These are phyloP conservation scores for Eucalyptus pauciflora DNA, from an alignment of 345 rosid species.

Conservation along the genomic window DNA sequence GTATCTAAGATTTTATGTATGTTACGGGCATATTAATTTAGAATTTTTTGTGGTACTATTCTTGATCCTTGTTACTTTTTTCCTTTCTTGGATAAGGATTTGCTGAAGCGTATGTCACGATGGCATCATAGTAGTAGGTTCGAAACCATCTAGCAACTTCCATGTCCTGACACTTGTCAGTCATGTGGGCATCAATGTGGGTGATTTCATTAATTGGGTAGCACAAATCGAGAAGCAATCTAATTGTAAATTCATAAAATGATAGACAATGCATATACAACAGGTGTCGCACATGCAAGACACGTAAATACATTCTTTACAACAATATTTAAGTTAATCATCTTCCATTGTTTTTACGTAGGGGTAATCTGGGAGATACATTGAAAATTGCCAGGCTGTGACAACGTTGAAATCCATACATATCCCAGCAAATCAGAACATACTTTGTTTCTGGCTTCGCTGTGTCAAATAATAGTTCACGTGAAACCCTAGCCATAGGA, in stretches of 20 bases:
- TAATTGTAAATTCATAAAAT: neutral
- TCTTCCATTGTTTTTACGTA: neutral
- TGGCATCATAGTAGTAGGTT: neutral
- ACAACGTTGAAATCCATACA: neutral
- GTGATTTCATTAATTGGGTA: neutral
- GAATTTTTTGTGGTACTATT: neutral
- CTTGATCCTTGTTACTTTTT: neutral
- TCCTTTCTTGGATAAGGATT: neutral
- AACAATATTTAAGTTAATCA: neutral
- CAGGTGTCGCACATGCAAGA: neutral
- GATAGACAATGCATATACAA: neutral
- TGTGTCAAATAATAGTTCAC: neutral
- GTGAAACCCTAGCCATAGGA: neutral
- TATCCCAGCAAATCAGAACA: neutral
- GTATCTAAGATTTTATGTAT: neutral
- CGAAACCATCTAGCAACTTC: neutral
- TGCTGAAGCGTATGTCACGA: neutral
- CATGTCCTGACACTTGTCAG: neutral
- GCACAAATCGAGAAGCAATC: neutral
- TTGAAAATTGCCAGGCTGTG: neutral
- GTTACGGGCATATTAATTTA: rapidly evolving
- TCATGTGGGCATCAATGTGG: neutral
- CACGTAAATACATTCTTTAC: neutral
- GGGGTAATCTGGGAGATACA: neutral
- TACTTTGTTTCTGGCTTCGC: neutral